Evolutionary conservation across 202 grass and related monocot genomes (phyloP), one percentile per base, ranked within the genome.

Genomic region (Panicum virgatum): DNA sequence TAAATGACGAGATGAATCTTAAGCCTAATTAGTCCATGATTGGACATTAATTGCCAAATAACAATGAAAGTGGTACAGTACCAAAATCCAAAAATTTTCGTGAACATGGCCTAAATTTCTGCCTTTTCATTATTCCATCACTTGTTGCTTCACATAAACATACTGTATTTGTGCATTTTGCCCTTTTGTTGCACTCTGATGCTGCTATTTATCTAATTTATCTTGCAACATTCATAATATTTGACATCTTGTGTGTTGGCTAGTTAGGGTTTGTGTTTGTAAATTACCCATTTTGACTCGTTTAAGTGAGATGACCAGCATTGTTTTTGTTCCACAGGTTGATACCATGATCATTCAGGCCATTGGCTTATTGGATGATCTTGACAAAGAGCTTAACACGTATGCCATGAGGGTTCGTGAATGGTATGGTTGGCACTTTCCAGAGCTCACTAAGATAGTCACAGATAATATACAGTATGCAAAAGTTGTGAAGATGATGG

Each of bases 381-480:
- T 97, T 85, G 94, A 94, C 70, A 94, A 97, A 74, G 94, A 97
- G 76, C 86, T 97, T 53, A 97, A 97, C 83, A 93, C 90, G 56
- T 97, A 94, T 10, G 95, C 92, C 1, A 97, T 97, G 92, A 94
- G 95, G 69, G 92, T 97, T n/a, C 95, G 92, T 27, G 95, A 97
- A 78, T 97, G 95, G 92, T 97, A 93, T 25, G 95, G 95, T 27
- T 97, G 95, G 95, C 92, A 94, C 67, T 97, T 97, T 88, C 95
- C 92, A 3, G 95, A 97, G 71, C 86, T 97, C 57, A 75, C 90
- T 14, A 97, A 97, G 87, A 93, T 97, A 59, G 86, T 97, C 61
- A 58, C 87, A 51, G 95, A 97, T 78, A 97, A 97, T 57, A 97
- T 91, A 52, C 88, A 92, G 26, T 97, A 97, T 69, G 90, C 95